Evolutionary conservation across 164 flowering plant genomes (phyloP), one percentile per base, ranked within the genome.

Genomic region (Aristolochia californica): DNA sequence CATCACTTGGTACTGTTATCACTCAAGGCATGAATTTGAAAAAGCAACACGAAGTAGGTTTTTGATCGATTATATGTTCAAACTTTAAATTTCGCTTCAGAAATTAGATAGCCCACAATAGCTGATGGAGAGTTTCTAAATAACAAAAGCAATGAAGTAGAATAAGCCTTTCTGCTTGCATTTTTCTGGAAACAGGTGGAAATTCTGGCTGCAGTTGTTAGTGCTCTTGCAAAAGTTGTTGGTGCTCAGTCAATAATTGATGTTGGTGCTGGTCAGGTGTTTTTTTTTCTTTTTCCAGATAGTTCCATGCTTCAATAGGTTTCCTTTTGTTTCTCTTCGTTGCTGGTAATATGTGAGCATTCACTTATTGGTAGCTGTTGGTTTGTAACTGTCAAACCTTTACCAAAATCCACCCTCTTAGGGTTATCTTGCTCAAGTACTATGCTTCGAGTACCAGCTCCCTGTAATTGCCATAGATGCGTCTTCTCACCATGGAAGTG

Each of bases 251-350:
- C 79, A n/a, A 62, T 88, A 34, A 63, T 91, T 52, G 98, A 91
- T 77, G 93, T 91, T 72, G 98, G 96, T 68, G 79, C 96, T 69
- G 98, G 96, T 62, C 96, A 91, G 88, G 97, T 85, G 34, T 26
- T 48, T 16, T n/a, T n/a, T 5, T 38, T 13, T 49, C 21, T 24
- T 8, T 48, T 16, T 24, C n/a, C 34, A 9, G 1, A 11, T 25
- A 11, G 4, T 13, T 23, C 5, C 10, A 14, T 53, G 0, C n/a
- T n/a, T n/a, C n/a, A n/a, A n/a, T n/a, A n/a, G 2, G 26, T 27
- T 24, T 14, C 13, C 15, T 13, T 9, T 24, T 1, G 0, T 4
- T 53, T 14, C 15, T 15, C 26, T 1, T 16, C 55, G 2, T n/a
- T 13, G 16, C 30, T 53, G 21, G 25, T 16, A 49, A 49, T n/a